phyloP scores from a whole-genome alignment of 2,329 filamentous ascomycete species.

The Sordariomycetes sp. region DNA sequence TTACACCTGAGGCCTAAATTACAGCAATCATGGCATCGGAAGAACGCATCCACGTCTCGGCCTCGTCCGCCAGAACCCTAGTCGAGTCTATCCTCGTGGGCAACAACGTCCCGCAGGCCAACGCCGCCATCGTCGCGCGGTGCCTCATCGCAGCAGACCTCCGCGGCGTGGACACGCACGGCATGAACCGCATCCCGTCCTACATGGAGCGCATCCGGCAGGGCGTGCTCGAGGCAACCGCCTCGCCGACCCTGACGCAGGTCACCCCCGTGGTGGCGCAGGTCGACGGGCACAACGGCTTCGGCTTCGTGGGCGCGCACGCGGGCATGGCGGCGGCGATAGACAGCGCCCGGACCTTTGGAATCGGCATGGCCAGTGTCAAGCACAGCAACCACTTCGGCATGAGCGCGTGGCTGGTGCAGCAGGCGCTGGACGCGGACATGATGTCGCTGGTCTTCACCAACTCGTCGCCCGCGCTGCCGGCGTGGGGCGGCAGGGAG shows the following conservation, averaged over 20 bases:
- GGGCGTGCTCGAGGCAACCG: constrained; percentile 55
- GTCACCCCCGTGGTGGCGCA: constrained; percentile 64
- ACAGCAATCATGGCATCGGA: constrained; percentile 6
- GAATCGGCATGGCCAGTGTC: constrained; percentile 68
- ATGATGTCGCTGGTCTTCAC: constrained; percentile 67
- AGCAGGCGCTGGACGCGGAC: constrained; percentile 62
- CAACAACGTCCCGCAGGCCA: constrained; percentile 48
- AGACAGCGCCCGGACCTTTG: constrained; percentile 51
- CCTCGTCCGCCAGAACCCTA: constrained; percentile 34
- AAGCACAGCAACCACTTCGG: constrained; percentile 77
- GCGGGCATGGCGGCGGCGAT: constrained; percentile 59
- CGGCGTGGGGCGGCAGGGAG: constrained; percentile 58
- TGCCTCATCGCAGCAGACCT: constrained; percentile 68
- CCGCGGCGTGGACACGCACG: constrained; percentile 72
- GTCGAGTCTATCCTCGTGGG: constrained; percentile 45
- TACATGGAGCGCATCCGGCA: constrained; percentile 67
- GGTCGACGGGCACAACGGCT: constrained; percentile 60
- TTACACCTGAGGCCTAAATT: not conserved
- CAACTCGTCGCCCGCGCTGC: constrained; percentile 63
- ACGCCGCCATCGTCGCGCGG: constrained; percentile 55
- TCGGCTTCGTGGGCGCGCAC: constrained; percentile 65
- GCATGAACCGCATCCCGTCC: constrained; percentile 65
- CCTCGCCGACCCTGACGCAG: constrained; percentile 47
- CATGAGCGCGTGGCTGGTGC: constrained; percentile 74
- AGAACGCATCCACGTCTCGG: constrained; percentile 20